Conservation (phyloP, 768 basidiomycete species). For the Daedaleopsis sinensis region DNA sequence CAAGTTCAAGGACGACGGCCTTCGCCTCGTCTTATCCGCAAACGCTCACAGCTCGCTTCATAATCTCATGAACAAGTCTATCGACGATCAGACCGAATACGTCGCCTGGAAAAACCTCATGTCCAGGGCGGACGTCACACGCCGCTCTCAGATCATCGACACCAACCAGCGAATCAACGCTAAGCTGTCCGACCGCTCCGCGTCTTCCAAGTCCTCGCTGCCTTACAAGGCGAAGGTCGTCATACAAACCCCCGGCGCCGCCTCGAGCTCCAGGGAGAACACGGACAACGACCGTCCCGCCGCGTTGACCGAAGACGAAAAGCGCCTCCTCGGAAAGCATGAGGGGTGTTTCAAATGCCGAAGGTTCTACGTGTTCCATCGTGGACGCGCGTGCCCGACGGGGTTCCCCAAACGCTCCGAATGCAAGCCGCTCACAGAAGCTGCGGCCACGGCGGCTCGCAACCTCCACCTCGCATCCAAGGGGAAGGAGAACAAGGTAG, state of each 20-base stretch:
- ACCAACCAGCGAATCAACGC: too few species aligned
- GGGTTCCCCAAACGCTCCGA: background rate
- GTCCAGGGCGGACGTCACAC: too few species aligned
- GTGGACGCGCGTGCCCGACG: background rate
- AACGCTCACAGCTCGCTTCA: background rate
- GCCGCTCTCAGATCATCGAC: too few species aligned
- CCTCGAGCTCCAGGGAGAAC: background rate
- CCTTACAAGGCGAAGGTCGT: background rate
- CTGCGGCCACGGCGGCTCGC: background rate
- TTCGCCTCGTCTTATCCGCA: background rate
- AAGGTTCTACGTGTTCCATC: background rate
- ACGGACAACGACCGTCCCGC: background rate
- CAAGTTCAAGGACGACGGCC: background rate
- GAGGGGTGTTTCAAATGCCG: constrained; percentile 15
- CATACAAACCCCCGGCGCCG: background rate
- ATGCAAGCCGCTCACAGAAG: background rate
- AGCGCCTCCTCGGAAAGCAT: constrained; percentile 5
- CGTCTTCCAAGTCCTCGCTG: too few species aligned
- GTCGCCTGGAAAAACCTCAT: too few species aligned
- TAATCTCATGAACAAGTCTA: too few species aligned
- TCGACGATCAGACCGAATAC: too few species aligned
- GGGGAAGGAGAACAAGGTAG: background rate
- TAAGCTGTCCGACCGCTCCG: too few species aligned
- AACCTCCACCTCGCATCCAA: background rate
- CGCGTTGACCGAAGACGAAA: constrained; percentile 1